Evolutionary conservation across 768 basidiomycete species (phyloP).

Genomic region (Lenzites betulinus): DNA sequence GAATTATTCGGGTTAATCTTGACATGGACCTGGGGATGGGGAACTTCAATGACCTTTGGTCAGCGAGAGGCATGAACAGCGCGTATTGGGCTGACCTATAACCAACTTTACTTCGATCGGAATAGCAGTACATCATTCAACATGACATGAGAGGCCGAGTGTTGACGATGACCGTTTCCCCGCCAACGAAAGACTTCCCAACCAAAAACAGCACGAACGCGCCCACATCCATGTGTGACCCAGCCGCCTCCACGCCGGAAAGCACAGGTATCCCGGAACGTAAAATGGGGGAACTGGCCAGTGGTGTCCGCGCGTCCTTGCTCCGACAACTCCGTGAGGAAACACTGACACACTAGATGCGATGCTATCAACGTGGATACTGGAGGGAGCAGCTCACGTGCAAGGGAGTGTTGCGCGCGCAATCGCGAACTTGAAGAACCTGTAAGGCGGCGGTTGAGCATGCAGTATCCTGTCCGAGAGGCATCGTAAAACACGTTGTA

Average conservation of each 20-base stretch:
- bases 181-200: constrained; percentile 49
- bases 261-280: no score
- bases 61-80: no score
- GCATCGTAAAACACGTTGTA: not conserved
- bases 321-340: constrained; percentile 35
- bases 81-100: no score
- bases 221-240: constrained; percentile 46
- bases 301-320: constrained; percentile 31
- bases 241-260: constrained; percentile 24
- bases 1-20: no score
- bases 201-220: constrained; percentile 45
- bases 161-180: constrained; percentile 46
- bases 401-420: constrained; percentile 48
- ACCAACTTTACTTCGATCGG: no score
- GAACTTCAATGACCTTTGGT: no score
- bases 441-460: constrained; percentile 48
- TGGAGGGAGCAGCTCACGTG: constrained; percentile 49
- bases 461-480: constrained; percentile 38
- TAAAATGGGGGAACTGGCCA: constrained; percentile 27
- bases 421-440: constrained; percentile 50
- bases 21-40: no score
- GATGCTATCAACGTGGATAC: constrained; percentile 51
- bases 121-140: constrained; percentile 42
- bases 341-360: constrained; percentile 45
- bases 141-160: constrained; percentile 31